phyloP scores from a whole-genome alignment of 495 filamentous ascomycete genomes.

The Penicillium argentinense region DNA sequence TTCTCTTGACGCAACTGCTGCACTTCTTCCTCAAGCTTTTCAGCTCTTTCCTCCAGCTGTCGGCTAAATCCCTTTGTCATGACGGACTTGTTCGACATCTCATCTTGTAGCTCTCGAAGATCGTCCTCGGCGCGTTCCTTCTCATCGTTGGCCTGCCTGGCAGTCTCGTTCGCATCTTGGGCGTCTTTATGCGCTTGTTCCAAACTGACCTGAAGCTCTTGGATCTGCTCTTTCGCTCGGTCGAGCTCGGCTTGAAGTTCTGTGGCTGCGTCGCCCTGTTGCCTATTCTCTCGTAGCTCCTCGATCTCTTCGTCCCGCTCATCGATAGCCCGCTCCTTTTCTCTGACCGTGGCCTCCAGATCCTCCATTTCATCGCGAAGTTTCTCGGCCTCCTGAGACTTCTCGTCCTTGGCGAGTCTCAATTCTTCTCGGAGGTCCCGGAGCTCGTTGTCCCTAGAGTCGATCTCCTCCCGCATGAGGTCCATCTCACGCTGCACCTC shows the following conservation, averaged over 20 bases:
- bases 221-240: slow-evolving; percentile 54
- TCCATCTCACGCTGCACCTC: slow-evolving; percentile 61
- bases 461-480: slow-evolving; percentile 57
- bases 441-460: slow-evolving; percentile 54
- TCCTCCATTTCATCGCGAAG: slow-evolving; percentile 68
- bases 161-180: slow-evolving; percentile 57
- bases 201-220: slow-evolving; percentile 61
- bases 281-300: slow-evolving; percentile 54
- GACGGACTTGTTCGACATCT: slow-evolving; percentile 77
- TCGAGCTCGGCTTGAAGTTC: slow-evolving; percentile 55
- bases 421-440: slow-evolving; percentile 47
- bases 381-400: slow-evolving; percentile 57
- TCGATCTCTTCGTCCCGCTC: slow-evolving; percentile 67
- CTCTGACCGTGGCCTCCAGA: slow-evolving; percentile 62
- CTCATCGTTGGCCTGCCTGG: slow-evolving; percentile 61
- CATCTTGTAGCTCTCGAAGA: slow-evolving; percentile 64
- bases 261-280: slow-evolving; percentile 50
- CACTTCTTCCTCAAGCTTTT: slow-evolving; percentile 64
- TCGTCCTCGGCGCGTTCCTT: slow-evolving; percentile 53
- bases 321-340: slow-evolving; percentile 64
- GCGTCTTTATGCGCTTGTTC: slow-evolving; percentile 53
- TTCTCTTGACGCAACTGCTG: slow-evolving; percentile 60
- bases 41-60: slow-evolving; percentile 70
- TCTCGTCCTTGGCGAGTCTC: slow-evolving; percentile 43
- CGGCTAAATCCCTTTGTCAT: slow-evolving; percentile 72